Percentiles rank a stretch among this genome's conserved stretches.
These are phyloP conservation scores for Aquilaria agallochum DNA, from an alignment of 441 rosid species.

Conservation along the genomic window DNA sequence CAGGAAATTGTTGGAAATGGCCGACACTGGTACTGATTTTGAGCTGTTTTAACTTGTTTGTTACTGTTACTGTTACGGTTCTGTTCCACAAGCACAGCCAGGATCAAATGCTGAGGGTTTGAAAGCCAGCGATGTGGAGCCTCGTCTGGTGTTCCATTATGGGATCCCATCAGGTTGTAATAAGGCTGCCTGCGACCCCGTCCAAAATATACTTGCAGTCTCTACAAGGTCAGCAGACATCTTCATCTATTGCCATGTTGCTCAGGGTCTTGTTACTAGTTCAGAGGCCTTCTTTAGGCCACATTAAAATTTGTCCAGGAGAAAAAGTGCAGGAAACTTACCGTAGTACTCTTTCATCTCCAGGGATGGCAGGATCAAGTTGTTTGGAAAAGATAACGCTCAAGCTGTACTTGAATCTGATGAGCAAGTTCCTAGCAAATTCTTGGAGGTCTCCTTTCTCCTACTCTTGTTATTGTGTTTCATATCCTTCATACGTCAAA, in stretches of 20 bases:
- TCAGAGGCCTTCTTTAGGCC: not conserved
- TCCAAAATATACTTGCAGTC: slow-evolving; percentile 70
- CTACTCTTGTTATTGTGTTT: slow-evolving; percentile 8
- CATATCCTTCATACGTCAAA: not conserved
- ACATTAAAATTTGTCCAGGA: not conserved
- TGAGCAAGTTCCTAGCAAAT: slow-evolving; percentile 63
- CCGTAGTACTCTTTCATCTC: not conserved
- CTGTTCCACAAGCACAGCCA: slow-evolving; percentile 40
- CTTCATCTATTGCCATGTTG: not conserved
- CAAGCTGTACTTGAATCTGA: slow-evolving; percentile 67
- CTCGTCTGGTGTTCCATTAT: slow-evolving; percentile 67
- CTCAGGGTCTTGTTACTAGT: not conserved
- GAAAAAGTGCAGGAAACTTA: too few species aligned
- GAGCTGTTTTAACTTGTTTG: not conserved
- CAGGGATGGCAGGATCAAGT: slow-evolving; percentile 89
- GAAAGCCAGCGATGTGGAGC: slow-evolving; percentile 70
- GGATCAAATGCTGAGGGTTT: slow-evolving; percentile 60
- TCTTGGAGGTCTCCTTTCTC: slow-evolving; percentile 59
- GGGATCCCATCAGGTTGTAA: slow-evolving; percentile 84
- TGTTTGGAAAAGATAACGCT: slow-evolving; percentile 71
- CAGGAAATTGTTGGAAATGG: not conserved
- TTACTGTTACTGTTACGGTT: slow-evolving; percentile 7
- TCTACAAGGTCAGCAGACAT: slow-evolving; percentile 54
- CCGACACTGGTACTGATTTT: not conserved
- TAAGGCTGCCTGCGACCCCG: slow-evolving; percentile 64